Evolutionary conservation across 495 filamentous ascomycete genomes (phyloP), one percentile per base, ranked within the genome.

Genomic region (Neohortaea acidophila): DNA sequence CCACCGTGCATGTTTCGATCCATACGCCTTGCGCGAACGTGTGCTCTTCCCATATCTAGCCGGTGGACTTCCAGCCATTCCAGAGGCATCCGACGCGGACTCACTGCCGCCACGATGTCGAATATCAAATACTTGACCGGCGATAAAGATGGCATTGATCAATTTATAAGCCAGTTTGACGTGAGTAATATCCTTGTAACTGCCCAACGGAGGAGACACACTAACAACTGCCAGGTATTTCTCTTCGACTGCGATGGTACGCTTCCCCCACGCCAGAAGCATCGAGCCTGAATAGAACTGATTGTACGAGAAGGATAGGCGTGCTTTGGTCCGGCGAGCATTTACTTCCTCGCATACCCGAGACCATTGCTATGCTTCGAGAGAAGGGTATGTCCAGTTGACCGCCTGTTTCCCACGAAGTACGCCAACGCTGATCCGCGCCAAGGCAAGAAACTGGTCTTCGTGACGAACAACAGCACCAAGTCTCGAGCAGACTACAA

Each of bases 401-500:
- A n/a, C n/a, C n/a, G n/a, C n/a, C n/a, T n/a, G n/a, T n/a, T n/a
- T n/a, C n/a, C 33, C 8, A 4, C 29, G 10, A 32, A 8, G 29
- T 27, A 27, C 24, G 8, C 24, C n/a, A 7, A n/a, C 15, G 19
- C 31, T 42, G n/a, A 42, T 27, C 6, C 12, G 9, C 9, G 27
- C 14, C 1, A 45, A 89, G 85, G 82, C 38, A 99, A 99, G 58
- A 81, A 77, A 59, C 65, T 89, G 13, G 75, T 99, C 42, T 99
- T 99, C 55, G 89, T 99, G 31, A 96, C 89, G 2, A 99, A 99
- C 59, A 99, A 99, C 68, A 91, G 82, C 56, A 96, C 89, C 20
- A 96, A 96, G 56, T 93, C 87, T 13, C 81, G 89, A 13, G 67
- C 72, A 18, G 83, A 91, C 51, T 96, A 96, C 59, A 75, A 77